A percentile compares a stretch with the other conserved stretches of the same genome.
Conservation (phyloP, 139 green algal species). For the Pseudopediastrum boryanum region DNA sequence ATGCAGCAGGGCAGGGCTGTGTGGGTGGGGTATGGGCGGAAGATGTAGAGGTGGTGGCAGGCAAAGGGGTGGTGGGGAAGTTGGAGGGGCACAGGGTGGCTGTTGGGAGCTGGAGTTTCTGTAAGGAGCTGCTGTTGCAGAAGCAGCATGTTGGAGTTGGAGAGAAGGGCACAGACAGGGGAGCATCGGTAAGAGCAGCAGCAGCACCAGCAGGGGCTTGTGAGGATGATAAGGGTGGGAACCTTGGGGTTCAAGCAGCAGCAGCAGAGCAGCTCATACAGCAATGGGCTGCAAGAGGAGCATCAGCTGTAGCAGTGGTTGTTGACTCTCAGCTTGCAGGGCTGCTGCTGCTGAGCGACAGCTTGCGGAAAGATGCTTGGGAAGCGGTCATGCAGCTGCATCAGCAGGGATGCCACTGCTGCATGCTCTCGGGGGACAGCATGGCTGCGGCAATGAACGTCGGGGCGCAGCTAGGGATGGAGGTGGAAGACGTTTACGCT, state of each 20-base stretch:
- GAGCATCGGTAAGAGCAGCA: background rate
- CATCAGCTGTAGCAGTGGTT: constrained; percentile 41
- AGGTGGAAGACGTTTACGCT: constrained; percentile 13
- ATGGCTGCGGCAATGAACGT: constrained; percentile 44
- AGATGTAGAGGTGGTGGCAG: constrained; percentile 18
- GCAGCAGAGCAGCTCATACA: constrained; percentile 11
- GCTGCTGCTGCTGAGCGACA: constrained; percentile 34
- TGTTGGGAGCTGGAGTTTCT: constrained; percentile 21
- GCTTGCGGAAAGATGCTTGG: constrained; percentile 20
- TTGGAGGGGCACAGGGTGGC: constrained; percentile 27
- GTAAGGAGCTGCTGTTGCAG: constrained; percentile 13
- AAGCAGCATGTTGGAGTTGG: too few species aligned
- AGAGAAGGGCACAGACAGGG: background rate
- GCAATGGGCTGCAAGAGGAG: background rate
- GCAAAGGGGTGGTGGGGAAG: constrained; percentile 19
- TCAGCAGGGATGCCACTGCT: constrained; percentile 31
- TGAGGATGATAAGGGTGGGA: background rate
- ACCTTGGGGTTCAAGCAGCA: background rate
- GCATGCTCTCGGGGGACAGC: constrained; percentile 74
- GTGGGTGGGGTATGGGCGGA: background rate
- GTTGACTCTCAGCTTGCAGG: constrained; percentile 11
- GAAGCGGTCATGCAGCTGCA: constrained; percentile 44
- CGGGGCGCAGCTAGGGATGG: constrained; percentile 51
- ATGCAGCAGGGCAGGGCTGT: constrained; percentile 34
- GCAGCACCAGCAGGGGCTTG: constrained; percentile 11